phyloP scores from a whole-genome alignment of 306 rosid species.

The Vigna trinervia region DNA sequence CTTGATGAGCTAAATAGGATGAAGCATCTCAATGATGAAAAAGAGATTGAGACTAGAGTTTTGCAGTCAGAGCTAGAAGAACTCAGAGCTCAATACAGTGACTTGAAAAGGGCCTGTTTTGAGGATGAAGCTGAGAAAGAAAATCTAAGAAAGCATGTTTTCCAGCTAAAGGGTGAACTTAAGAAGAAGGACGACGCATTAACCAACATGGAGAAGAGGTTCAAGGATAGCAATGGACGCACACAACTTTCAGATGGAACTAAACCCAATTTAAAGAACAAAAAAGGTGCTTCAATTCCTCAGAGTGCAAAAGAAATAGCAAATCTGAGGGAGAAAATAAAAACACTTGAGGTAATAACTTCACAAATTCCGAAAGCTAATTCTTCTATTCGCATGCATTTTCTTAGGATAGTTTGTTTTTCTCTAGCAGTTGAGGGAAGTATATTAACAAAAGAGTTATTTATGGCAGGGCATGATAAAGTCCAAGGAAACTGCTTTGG shows the following conservation, averaged over 20 bases:
- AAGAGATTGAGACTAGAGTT: constrained; percentile 51
- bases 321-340: constrained; percentile 67
- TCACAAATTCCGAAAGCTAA: constrained; percentile 32
- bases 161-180: constrained; percentile 61
- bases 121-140: constrained; percentile 82
- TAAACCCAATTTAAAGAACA: constrained; percentile 48
- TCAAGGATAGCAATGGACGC: constrained; percentile 59
- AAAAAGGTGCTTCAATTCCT: constrained; percentile 47
- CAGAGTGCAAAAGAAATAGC: constrained; percentile 64
- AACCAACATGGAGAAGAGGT: constrained; percentile 62
- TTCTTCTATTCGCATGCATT: constrained; percentile 21
- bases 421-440: constrained; percentile 6
- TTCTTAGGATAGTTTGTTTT: constrained; percentile 32
- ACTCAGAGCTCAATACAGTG: constrained; percentile 61
- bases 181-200: constrained; percentile 72
- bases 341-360: constrained; percentile 85
- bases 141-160: constrained; percentile 65
- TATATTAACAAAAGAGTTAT: constrained; percentile 14
- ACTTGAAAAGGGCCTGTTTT: constrained; percentile 58
- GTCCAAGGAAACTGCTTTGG: constrained; percentile 74
- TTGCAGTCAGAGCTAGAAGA: constrained; percentile 67
- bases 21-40: constrained; percentile 63
- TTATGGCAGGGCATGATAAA: constrained; percentile 66
- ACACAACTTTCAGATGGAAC: constrained; percentile 53
- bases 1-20: constrained; percentile 59